These are phyloP conservation scores for Aurantiochytrium sp. DNA, from an alignment of 108 stramenopile species.

Conservation along the genomic window DNA sequence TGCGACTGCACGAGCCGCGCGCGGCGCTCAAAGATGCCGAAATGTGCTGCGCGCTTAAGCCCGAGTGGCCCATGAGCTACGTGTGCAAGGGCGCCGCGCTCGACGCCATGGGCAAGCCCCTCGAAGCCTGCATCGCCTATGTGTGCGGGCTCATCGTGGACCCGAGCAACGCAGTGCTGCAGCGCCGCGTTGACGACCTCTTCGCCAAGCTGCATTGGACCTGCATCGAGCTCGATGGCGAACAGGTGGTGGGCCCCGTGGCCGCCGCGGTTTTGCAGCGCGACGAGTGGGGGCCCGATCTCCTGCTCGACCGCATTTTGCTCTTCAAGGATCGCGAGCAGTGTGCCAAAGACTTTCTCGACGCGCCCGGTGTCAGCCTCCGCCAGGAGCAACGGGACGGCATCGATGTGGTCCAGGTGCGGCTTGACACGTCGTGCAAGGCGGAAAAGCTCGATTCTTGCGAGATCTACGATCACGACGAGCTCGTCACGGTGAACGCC, in stretches of 20 bases:
- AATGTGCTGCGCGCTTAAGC: slow-evolving; percentile 18
- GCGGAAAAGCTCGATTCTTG: neutral
- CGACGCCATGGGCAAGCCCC: neutral
- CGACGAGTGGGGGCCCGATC: slow-evolving; percentile 19
- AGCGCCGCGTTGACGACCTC: neutral
- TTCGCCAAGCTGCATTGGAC: neutral
- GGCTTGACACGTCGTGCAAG: neutral
- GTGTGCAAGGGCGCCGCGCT: slow-evolving; percentile 9
- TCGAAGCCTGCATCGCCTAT: neutral
- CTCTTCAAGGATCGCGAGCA: neutral
- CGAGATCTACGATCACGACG: neutral
- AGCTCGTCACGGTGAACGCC: neutral
- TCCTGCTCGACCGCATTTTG: neutral
- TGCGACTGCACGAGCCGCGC: neutral
- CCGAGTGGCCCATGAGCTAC: slow-evolving; percentile 25
- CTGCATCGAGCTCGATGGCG: neutral
- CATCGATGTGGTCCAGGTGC: neutral
- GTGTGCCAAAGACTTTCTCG: neutral
- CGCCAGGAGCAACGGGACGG: neutral
- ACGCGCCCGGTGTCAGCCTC: neutral
- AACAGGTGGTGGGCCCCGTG: neutral
- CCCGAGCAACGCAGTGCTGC: neutral
- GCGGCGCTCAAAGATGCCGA: neutral
- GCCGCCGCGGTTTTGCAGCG: neutral
- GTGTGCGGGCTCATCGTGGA: slow-evolving; percentile 16